Evolutionary conservation across 495 filamentous ascomycete genomes (phyloP).

Genomic region (Aspergillus ellipticus): DNA sequence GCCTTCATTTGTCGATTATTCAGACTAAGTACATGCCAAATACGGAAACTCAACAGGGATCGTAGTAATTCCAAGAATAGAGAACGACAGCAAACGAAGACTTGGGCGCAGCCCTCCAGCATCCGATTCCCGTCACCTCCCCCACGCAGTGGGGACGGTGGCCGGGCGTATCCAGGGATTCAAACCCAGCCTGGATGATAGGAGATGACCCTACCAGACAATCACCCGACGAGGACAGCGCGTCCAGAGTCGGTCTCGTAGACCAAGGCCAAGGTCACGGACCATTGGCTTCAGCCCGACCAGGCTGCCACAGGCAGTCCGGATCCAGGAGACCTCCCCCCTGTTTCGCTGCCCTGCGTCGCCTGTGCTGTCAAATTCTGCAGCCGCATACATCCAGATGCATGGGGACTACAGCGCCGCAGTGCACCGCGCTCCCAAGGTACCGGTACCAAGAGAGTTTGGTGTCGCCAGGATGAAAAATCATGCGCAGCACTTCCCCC

Average conservation of each 20-base stretch:
- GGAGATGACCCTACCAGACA: constrained; percentile 48
- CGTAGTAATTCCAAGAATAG: constrained; percentile 13
- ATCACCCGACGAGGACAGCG: background rate
- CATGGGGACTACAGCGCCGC: background rate
- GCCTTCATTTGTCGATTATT: constrained; percentile 6
- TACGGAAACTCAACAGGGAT: constrained; percentile 18
- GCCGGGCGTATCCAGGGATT: constrained; percentile 38
- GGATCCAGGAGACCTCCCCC: constrained; percentile 2
- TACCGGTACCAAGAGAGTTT: constrained; percentile 20
- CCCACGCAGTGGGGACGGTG: constrained; percentile 18
- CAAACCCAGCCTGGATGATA: constrained; percentile 44
- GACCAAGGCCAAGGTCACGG: constrained; percentile 18
- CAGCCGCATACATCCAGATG: constrained; percentile 20
- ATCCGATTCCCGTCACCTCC: constrained; percentile 41
- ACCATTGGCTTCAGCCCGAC: constrained; percentile 8
- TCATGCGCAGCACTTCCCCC: constrained; percentile 1
- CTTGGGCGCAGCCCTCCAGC: constrained; percentile 34
- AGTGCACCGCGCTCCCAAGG: constrained; percentile 14
- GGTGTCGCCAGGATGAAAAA: constrained; percentile 3
- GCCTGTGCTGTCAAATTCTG: constrained; percentile 5
- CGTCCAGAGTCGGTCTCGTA: background rate
- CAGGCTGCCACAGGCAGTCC: constrained; percentile 38
- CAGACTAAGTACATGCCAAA: constrained; percentile 23
- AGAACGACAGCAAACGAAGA: constrained; percentile 14
- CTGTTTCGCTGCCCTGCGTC: constrained; percentile 9